Base-by-base conservation (phyloP, 202 grass and related monocot species). In the Hordeum pubiflorum region DNA sequence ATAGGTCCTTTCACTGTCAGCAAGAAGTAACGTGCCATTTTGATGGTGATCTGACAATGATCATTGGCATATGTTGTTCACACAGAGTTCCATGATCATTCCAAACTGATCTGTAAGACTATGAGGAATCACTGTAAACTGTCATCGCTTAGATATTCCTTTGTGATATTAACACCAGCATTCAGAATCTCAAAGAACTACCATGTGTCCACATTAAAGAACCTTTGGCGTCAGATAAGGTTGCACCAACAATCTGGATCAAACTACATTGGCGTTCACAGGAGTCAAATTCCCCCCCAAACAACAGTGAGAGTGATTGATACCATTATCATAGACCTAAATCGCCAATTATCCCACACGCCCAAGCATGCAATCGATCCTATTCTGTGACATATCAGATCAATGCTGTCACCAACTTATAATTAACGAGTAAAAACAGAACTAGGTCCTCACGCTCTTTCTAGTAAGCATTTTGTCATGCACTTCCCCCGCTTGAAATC, bases 1-100 rank as follows among this genome's bases (percentile, higher is more conserved):
- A 74, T 10, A 78, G 71, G 33, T n/a, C 8, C 26, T 87, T 57
- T 82, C 58, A 12, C 63, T 57, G 24, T 55, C 4, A 76, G 72
- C 36, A 36, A 58, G 48, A 76, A 78, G 10, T 36, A 58, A 39
- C 26, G 18, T 11, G 23, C 3, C 26, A 38, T 33, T 7, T 63
- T 72, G 5, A 40, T 77, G n/a, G n/a, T 87, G 63, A 57, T 55
- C 17, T 26, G 58, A 29, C 27, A 79, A 81, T 7, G 43, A 61
- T 29, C 55, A 13, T 44, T 41, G 55, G 2, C 32, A 6, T 10
- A 52, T 72, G 40, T 76, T 76, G 27, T 26, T 69, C 26, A 58
- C 77, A 38, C 41, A 54, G 40, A 32, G 66, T 18, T 33, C 26
- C 62, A 22, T 36, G 31, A 63, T 27, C 58, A 68, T 17, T 60